Evolutionary conservation across 2,329 filamentous ascomycete species (phyloP), one percentile per base, ranked within the genome.

Genomic region (Trichoderma gracile): DNA sequence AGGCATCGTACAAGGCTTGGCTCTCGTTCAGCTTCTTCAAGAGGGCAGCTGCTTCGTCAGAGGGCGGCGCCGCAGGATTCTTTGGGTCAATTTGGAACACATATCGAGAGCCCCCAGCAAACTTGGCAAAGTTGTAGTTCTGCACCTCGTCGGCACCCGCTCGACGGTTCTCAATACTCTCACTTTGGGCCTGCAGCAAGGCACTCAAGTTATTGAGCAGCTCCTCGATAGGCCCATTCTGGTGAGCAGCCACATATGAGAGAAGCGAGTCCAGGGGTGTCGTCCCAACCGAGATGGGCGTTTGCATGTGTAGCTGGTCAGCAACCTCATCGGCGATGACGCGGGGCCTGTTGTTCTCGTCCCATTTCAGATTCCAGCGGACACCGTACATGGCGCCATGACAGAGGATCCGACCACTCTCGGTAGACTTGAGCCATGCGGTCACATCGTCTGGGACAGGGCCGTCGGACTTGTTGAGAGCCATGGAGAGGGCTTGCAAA

Each of bases 341-440:
- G 23, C 10, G 27, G 4, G 23, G 49, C 9, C 12, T 15, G 15
- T 33, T 52, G 0, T 67, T 63, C 1, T 67, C 55, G 1, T 42
- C 17, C 33, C 33, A 38, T 38, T 38, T 38, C 33, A 38, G 0
- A 40, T 78, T 67, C 77, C 76, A 80, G 0, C 53, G 17, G 1
- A 80, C 78, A 2, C 71, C 66, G 64, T 79, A 79, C 71, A 78
- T 76, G 21, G 75, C 71, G 0, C 75, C 77, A 52, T 79, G 78
- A 56, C 72, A 77, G 1, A 75, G 33, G 2, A 72, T 25, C 0
- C 71, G 70, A 7, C 52, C 55, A 14, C 55, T 68, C 19, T 64
- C 67, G 3, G 30, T 21, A 6, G 21, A 19, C 45, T 14, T 21
- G 3, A 52, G 19, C 57, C 57, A 50, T 4, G 15, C n/a, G 6